Conservation (phyloP, 352 stramenopile species). For the Peronospora belbahrii region DNA sequence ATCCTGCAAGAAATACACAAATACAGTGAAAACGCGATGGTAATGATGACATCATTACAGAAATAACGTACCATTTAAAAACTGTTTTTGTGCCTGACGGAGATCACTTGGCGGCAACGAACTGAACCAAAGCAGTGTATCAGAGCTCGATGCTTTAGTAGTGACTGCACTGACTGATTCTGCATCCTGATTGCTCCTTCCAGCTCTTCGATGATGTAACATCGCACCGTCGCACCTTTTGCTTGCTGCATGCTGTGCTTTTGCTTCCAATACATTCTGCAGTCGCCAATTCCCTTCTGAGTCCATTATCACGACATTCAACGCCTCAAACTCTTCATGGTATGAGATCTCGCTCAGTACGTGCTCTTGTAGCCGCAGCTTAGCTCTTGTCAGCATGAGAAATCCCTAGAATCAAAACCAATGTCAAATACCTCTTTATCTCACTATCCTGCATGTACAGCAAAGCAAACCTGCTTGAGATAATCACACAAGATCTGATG, state of each 20-base stretch:
- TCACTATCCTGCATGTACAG: too few relatives aligned
- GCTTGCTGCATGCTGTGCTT: neutral
- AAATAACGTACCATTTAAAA: slow-evolving; percentile 35
- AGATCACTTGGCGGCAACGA: slow-evolving; percentile 59
- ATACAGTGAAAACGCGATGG: neutral
- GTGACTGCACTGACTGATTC: neutral
- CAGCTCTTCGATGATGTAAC: slow-evolving; percentile 14
- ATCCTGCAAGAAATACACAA: slow-evolving; percentile 8
- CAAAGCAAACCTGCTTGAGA: slow-evolving; percentile 42
- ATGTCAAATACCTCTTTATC: slow-evolving; percentile 8
- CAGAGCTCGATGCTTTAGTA: neutral
- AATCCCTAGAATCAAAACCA: slow-evolving; percentile 43
- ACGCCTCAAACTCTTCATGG: slow-evolving; percentile 45
- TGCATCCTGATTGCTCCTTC: slow-evolving; percentile 1
- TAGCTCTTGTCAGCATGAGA: slow-evolving; percentile 60
- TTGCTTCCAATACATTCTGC: slow-evolving; percentile 2
- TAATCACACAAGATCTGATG: slow-evolving; percentile 39
- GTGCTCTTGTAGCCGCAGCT: slow-evolving; percentile 38
- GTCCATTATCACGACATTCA: slow-evolving; percentile 12
- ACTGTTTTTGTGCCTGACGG: slow-evolving; percentile 54
- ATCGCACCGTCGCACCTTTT: neutral
- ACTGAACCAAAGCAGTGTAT: slow-evolving; percentile 64
- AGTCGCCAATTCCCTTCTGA: slow-evolving; percentile 22
- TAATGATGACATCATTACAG: too few relatives aligned
- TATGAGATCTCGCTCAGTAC: slow-evolving; percentile 55